These are phyloP conservation scores for Yamadazyma diddensiae DNA, from an alignment of 1,139 yeast genomes.

Conservation along the genomic window DNA sequence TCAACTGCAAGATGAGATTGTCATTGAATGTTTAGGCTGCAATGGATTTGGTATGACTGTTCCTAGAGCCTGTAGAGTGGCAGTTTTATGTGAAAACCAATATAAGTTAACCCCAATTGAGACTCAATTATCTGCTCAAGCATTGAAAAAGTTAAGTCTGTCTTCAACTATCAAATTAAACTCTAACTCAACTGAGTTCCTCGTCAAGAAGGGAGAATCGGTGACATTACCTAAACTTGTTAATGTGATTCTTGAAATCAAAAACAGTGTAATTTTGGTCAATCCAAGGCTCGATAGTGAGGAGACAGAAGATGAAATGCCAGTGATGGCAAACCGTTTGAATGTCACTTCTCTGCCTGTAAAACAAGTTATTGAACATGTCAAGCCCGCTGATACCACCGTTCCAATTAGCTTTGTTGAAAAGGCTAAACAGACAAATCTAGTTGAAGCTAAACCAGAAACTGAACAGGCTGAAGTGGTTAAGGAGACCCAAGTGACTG, in stretches of 20 bases:
- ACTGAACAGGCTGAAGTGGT: too few relatives aligned
- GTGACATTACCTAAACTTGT: slow-evolving; percentile 53
- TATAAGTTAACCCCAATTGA: slow-evolving; percentile 34
- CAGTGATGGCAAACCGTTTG: neutral
- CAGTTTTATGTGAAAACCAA: slow-evolving; percentile 26
- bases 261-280: slow-evolving; percentile 56
- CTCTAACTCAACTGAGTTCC: slow-evolving; percentile 53
- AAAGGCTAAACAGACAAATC: too few relatives aligned
- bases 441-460: too few relatives aligned
- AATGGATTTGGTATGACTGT: slow-evolving; percentile 66
- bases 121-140: slow-evolving; percentile 16
- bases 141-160: slow-evolving; percentile 4
- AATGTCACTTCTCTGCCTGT: too few relatives aligned
- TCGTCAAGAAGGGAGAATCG: slow-evolving; percentile 51
- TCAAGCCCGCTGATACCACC: too few relatives aligned
- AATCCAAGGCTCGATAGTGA: slow-evolving; percentile 46
- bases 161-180: slow-evolving; percentile 42
- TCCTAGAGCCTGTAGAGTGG: slow-evolving; percentile 46
- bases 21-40: slow-evolving; percentile 61
- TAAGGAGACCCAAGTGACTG: neutral
- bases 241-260: slow-evolving; percentile 60
- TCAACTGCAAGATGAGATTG: slow-evolving; percentile 21
- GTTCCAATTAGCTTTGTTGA: too few relatives aligned
- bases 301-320: slow-evolving; percentile 37
- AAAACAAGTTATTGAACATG: too few relatives aligned